A percentile compares a stretch with the other conserved stretches of the same genome.
These are phyloP conservation scores for Aquilaria malaccensis DNA, from an alignment of 345 rosid species.

Conservation along the genomic window DNA sequence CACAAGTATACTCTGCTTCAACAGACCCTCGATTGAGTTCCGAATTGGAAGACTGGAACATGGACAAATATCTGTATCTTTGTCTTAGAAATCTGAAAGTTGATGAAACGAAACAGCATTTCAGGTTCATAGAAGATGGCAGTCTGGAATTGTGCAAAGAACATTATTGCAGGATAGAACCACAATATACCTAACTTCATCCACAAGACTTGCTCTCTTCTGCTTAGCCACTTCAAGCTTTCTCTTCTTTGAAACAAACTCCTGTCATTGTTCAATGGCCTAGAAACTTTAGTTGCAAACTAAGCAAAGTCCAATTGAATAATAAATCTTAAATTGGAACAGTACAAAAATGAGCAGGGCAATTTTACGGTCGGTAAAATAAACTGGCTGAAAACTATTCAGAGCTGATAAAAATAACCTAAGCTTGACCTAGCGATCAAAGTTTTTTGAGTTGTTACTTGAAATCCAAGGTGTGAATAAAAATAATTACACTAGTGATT, in stretches of 20 bases:
- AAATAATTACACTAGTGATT: neutral
- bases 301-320: no score
- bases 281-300: slow-evolving; percentile 1
- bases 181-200: slow-evolving; percentile 32
- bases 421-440: no score
- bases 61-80: slow-evolving; percentile 13
- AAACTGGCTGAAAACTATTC: no score
- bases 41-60: slow-evolving; percentile 5
- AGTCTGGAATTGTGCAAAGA: neutral
- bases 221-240: slow-evolving; percentile 23
- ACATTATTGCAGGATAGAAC: neutral
- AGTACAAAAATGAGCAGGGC: no score
- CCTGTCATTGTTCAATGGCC: slow-evolving; percentile 19
- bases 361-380: no score
- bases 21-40: slow-evolving; percentile 10
- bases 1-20: neutral
- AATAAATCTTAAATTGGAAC: no score
- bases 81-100: slow-evolving; percentile 22
- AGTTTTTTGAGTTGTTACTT: no score
- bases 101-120: neutral
- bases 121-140: neutral
- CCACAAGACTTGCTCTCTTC: slow-evolving; percentile 33
- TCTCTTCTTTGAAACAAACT: slow-evolving; percentile 33
- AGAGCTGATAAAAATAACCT: no score
- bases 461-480: no score